A percentile compares a stretch with the other conserved stretches of the same genome.
phyloP scores from a whole-genome alignment of 345 rosid species.

The Theobroma cacao region DNA sequence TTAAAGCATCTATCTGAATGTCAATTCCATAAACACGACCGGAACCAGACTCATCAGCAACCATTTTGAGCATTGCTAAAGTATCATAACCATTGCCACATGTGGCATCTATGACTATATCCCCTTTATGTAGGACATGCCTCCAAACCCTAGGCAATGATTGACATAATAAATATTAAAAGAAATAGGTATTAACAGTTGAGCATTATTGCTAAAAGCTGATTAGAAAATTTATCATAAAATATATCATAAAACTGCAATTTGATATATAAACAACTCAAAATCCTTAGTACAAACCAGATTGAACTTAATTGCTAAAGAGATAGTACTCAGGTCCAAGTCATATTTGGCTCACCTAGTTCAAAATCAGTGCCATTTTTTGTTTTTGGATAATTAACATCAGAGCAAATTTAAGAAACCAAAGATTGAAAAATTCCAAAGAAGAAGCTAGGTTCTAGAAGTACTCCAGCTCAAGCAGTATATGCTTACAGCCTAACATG shows the following conservation, averaged over 20 bases:
- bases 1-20: slow-evolving; percentile 67
- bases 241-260: not conserved
- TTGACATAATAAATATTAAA: not conserved
- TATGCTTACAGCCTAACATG: too few relatives aligned
- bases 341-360: not conserved
- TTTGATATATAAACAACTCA: not conserved
- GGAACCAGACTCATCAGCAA: slow-evolving; percentile 51
- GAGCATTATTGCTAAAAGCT: not conserved
- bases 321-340: not conserved
- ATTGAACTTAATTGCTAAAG: not conserved
- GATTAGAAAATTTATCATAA: not conserved
- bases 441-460: not conserved
- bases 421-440: not conserved
- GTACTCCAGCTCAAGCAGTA: too few relatives aligned
- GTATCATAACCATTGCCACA: slow-evolving; percentile 93
- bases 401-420: not conserved
- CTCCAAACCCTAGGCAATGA: slow-evolving; percentile 64
- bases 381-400: too few relatives aligned
- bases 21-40: slow-evolving; percentile 80
- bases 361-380: not conserved
- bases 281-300: not conserved
- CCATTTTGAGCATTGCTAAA: slow-evolving; percentile 66
- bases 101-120: slow-evolving; percentile 76
- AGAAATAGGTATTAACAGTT: not conserved
- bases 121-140: slow-evolving; percentile 66